These are phyloP conservation scores for Neurospora sp. DNA, from an alignment of 495 filamentous ascomycete species.

Conservation along the genomic window DNA sequence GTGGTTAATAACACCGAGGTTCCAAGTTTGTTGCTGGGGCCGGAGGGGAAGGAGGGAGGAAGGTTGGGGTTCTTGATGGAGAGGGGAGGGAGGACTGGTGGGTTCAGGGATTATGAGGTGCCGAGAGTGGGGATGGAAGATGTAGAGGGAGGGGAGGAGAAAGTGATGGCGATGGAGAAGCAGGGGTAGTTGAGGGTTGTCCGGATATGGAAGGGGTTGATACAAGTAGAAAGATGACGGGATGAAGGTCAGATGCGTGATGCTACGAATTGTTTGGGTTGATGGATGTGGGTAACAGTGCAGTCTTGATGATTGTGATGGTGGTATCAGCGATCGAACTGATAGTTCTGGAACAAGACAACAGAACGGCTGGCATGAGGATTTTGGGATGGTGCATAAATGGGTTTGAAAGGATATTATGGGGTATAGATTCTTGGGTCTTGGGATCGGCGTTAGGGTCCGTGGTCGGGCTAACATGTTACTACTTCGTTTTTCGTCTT, in stretches of 20 bases:
- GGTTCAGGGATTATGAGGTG: constrained; percentile 28
- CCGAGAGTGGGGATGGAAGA: not conserved
- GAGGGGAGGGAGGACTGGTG: constrained; percentile 27
- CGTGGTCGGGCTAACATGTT: not conserved
- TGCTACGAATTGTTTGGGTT: not conserved
- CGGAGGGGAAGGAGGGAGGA: constrained; percentile 8
- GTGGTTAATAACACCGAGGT: constrained; percentile 36
- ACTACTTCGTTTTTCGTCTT: not conserved
- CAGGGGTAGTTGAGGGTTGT: no score
- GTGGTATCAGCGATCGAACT: not conserved
- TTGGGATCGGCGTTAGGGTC: not conserved
- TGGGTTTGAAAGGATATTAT: not conserved
- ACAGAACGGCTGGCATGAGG: not conserved
- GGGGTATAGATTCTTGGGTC: not conserved
- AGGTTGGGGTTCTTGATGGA: constrained; percentile 30
- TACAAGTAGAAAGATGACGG: not conserved
- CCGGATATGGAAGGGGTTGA: no score
- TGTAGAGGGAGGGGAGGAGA: not conserved
- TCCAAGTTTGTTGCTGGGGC: constrained; percentile 26
- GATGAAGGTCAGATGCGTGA: not conserved
- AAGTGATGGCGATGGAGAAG: not conserved
- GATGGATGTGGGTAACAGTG: not conserved
- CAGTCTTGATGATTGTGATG: not conserved
- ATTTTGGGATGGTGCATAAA: not conserved
- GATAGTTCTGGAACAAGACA: not conserved